Conservation (phyloP, 176 grass and related monocot species). For the Oryza brachyantha region DNA sequence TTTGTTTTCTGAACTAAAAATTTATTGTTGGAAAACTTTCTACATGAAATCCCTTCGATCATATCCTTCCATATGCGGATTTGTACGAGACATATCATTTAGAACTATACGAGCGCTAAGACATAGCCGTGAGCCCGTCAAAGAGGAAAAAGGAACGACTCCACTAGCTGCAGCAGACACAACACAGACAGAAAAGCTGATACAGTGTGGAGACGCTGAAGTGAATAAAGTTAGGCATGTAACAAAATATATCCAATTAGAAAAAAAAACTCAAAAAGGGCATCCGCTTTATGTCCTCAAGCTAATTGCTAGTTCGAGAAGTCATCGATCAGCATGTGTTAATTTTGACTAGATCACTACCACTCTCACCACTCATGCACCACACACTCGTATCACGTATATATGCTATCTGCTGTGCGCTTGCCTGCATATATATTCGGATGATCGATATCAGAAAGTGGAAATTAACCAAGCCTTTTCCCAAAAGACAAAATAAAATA, state of each 20-base stretch:
- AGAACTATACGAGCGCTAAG: background rate
- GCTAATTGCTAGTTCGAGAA: background rate
- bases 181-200: background rate
- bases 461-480: background rate
- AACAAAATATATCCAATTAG: background rate
- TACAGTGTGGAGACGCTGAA: background rate
- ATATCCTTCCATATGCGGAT: background rate
- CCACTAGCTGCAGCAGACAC: no score
- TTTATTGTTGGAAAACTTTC: background rate
- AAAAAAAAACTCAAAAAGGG: background rate
- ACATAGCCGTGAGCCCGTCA: background rate
- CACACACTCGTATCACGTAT: background rate
- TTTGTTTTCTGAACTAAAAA: no score
- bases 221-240: background rate
- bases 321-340: background rate
- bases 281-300: slow-evolving; percentile 8
- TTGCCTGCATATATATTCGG: slow-evolving; percentile 2
- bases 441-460: background rate
- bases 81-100: background rate
- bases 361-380: background rate
- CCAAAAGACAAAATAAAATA: no score
- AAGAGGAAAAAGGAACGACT: background rate
- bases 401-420: background rate
- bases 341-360: background rate
- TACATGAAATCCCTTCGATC: background rate